Percentiles rank a stretch among this genome's conserved stretches.
Evolutionary conservation across 73 alveolate species (phyloP).

Genomic region (Halteria grandinella): DNA sequence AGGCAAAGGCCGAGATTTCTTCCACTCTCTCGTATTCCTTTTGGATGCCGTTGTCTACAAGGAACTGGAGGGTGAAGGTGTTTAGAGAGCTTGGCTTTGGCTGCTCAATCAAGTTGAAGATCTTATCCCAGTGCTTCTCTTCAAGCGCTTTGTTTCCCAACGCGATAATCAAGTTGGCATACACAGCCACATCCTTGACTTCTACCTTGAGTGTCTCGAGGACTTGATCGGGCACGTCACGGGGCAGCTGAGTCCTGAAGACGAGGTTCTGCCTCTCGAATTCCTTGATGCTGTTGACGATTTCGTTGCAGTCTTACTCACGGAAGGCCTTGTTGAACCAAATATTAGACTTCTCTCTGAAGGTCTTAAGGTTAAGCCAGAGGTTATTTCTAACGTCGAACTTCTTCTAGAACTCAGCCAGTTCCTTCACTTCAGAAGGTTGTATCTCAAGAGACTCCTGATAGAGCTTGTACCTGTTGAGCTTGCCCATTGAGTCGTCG

Average conservation of each 20-base stretch:
- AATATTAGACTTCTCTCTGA: conserved; percentile 50
- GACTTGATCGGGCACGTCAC: conserved; percentile 68
- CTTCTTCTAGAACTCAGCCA: conserved; percentile 63
- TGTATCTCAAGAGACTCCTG: conserved; percentile 64
- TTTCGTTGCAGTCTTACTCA: conserved; percentile 64
- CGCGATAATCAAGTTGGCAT: conserved; percentile 70
- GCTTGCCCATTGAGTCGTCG: conserved; percentile 63
- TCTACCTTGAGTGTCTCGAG: conserved; percentile 51
- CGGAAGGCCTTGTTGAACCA: conserved; percentile 68
- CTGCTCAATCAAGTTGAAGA: conserved; percentile 72
- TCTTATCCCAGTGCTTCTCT: conserved; percentile 86
- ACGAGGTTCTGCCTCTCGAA: conserved; percentile 69
- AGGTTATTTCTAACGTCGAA: conserved; percentile 65
- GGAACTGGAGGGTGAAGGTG: conserved; percentile 76
- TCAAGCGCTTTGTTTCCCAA: conserved; percentile 82
- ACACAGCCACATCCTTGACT: conserved; percentile 64
- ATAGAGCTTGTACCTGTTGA: conserved; percentile 48
- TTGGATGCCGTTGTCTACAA: conserved; percentile 79
- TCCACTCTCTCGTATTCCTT: conserved; percentile 91
- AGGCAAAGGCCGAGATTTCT: conserved; percentile 96
- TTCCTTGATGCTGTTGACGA: conserved; percentile 68
- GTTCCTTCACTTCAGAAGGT: conserved; percentile 53
- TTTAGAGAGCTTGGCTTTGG: conserved; percentile 66
- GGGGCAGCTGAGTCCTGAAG: conserved; percentile 60
- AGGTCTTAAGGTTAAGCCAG: conserved; percentile 63